Evolutionary conservation across 768 basidiomycete species (phyloP), one percentile per base, ranked within the genome.

Genomic region (Obba rivulosa): DNA sequence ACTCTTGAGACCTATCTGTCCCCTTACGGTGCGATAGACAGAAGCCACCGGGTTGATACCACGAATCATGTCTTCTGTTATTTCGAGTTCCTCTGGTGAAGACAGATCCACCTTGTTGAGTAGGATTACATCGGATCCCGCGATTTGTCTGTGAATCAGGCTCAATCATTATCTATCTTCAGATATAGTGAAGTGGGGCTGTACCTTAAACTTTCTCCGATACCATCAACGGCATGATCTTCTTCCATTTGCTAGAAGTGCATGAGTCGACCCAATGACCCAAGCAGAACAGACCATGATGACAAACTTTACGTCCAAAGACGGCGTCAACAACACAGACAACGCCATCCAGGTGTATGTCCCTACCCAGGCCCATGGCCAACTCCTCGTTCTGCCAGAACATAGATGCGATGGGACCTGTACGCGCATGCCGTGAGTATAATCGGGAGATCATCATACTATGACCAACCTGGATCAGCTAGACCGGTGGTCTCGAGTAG

Each of bases 381-480:
- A 77, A 91, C 57, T 91, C 89, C 59, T 92, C 88, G 55, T 91
- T 92, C 28, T 80, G 79, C 88, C 88, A 92, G 62, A 91, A 90
- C 70, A 89, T 81, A 0, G 85, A 80, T 0, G 90, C 89, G 46
- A 92, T 92, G 2, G 88, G 87, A n/a, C 85, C 87, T 87, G 43
- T 47, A 25, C 46, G n/a, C 8, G 42, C 34, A 34, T 47, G 23
- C 22, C 43, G 53, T 40, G 23, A 36, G 7, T 36, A 22, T 13
- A 7, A 13, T 39, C 28, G 8, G 18, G 48, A 67, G 46, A 4
- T 14, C n/a, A 38, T 17, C 17, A 24, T 36, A 21, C 53, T 37
- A n/a, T n/a, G n/a, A n/a, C n/a, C n/a, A 52, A 90, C 91, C 91
- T 49, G 95, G 95, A 70, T 98, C 95, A 9, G 95, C 95, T 8